A percentile compares a stretch with the other conserved stretches of the same genome.
Evolutionary conservation across 1,284 basidiomycete genomes (phyloP).

Genomic region (Serendipita sp.): DNA sequence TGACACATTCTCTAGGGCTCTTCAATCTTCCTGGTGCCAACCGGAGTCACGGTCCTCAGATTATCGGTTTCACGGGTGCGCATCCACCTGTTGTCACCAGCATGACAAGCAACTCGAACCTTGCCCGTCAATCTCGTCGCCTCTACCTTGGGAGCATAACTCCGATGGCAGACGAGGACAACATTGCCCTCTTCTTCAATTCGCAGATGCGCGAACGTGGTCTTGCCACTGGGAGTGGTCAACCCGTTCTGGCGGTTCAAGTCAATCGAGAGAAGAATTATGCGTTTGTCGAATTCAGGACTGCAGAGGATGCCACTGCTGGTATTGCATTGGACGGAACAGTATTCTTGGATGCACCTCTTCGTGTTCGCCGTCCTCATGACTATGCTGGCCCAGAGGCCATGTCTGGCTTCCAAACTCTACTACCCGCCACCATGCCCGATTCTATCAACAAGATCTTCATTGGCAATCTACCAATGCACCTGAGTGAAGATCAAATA

Average conservation of each 20-base stretch:
- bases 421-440: constrained; percentile 33
- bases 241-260: constrained; percentile 83
- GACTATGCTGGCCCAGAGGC: constrained; percentile 74
- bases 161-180: constrained; percentile 79
- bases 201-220: constrained; percentile 86
- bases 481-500: constrained; percentile 94
- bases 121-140: constrained; percentile 84
- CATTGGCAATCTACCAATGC: constrained; percentile 88
- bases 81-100: constrained; percentile 72
- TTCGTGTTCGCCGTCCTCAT: constrained; percentile 93
- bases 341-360: constrained; percentile 79
- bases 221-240: constrained; percentile 71
- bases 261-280: constrained; percentile 98
- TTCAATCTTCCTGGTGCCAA: constrained; percentile 89
- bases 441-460: constrained; percentile 98
- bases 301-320: constrained; percentile 87
- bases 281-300: constrained; percentile 97
- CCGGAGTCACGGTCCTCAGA: constrained; percentile 71
- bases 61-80: constrained; percentile 60
- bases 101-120: constrained; percentile 54
- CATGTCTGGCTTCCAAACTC: constrained; percentile 28
- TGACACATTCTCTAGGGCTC: constrained; percentile 36
- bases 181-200: constrained; percentile 87
- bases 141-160: constrained; percentile 94
- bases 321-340: constrained; percentile 96